These are phyloP conservation scores for Epichloe scottii DNA, from an alignment of 2,329 filamentous ascomycete species.

Conservation along the genomic window DNA sequence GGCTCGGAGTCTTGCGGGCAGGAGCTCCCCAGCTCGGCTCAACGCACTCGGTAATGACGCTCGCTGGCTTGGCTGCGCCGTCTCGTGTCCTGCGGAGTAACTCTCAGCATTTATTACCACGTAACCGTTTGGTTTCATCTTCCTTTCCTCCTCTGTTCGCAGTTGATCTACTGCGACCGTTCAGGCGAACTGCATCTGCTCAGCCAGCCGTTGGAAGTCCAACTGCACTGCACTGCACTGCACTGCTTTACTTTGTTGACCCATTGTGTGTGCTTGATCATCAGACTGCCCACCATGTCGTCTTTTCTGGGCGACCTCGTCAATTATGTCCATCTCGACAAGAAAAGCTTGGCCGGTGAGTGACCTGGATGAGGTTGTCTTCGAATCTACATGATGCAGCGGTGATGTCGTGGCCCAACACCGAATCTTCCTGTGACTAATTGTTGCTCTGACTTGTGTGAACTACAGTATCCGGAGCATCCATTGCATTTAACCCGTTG, in stretches of 20 bases:
- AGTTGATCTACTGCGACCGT: too few relatives aligned
- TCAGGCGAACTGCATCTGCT: too few relatives aligned
- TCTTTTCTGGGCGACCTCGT: slow-evolving; percentile 31
- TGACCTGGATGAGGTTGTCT: slow-evolving; percentile 8
- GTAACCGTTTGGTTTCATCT: not conserved
- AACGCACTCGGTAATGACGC: not conserved
- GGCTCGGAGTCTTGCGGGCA: not conserved
- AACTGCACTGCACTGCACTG: too few relatives aligned
- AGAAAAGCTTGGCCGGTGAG: slow-evolving; percentile 55
- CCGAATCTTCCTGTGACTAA: slow-evolving; percentile 2
- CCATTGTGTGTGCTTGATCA: not conserved
- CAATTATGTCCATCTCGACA: slow-evolving; percentile 55
- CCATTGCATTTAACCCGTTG: slow-evolving; percentile 92
- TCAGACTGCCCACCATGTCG: slow-evolving; percentile 23
- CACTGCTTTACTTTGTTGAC: not conserved
- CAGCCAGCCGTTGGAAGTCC: too few relatives aligned
- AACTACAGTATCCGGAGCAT: slow-evolving; percentile 56
- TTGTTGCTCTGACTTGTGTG: not conserved
- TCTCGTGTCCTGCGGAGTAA: not conserved
- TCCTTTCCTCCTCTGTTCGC: not conserved
- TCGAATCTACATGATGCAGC: not conserved
- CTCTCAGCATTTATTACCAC: not conserved
- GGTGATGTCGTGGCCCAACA: not conserved
- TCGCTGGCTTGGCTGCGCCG: not conserved
- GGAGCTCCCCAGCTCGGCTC: not conserved